A percentile compares a stretch with the other conserved stretches of the same genome.
Conservation (phyloP, 495 filamentous ascomycete genomes). For the Filosporella fistucella region DNA sequence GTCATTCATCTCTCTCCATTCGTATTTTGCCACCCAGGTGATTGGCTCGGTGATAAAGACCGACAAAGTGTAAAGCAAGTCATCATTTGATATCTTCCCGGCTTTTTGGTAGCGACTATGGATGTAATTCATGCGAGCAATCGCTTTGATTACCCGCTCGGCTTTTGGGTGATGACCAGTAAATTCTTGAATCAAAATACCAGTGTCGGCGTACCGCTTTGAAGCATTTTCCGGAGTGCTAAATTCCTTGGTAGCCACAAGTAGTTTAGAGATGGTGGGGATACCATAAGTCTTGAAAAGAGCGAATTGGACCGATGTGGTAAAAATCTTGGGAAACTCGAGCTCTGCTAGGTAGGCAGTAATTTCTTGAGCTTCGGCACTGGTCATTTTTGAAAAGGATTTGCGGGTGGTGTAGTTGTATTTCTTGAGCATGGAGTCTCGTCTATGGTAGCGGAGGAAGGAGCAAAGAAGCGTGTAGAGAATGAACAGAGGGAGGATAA, state of each 20-base stretch:
- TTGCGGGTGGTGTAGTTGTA: slow-evolving; percentile 49
- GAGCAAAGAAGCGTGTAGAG: slow-evolving; percentile 3
- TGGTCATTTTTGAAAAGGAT: slow-evolving; percentile 57
- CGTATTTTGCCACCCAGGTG: slow-evolving; percentile 51
- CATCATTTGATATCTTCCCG: slow-evolving; percentile 57
- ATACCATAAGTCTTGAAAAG: slow-evolving; percentile 69
- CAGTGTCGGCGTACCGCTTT: slow-evolving; percentile 64
- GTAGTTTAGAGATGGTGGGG: slow-evolving; percentile 52
- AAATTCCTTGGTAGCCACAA: slow-evolving; percentile 56
- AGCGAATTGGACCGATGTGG: slow-evolving; percentile 57
- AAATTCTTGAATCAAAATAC: slow-evolving; percentile 53
- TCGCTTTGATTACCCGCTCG: slow-evolving; percentile 40
- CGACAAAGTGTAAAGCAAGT: slow-evolving; percentile 64
- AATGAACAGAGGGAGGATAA: no score
- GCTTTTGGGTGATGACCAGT: slow-evolving; percentile 39
- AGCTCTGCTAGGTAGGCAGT: slow-evolving; percentile 40
- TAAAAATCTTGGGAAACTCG: slow-evolving; percentile 55
- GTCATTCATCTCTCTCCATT: slow-evolving; percentile 59
- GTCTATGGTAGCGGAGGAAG: slow-evolving; percentile 44
- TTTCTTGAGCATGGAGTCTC: slow-evolving; percentile 38
- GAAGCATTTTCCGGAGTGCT: slow-evolving; percentile 42
- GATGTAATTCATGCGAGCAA: slow-evolving; percentile 64
- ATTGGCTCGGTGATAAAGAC: slow-evolving; percentile 58
- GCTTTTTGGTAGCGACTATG: slow-evolving; percentile 54
- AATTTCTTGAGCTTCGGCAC: slow-evolving; percentile 54